Evolutionary conservation across 345 rosid species (phyloP).

Genomic region (Camelina hispida): DNA sequence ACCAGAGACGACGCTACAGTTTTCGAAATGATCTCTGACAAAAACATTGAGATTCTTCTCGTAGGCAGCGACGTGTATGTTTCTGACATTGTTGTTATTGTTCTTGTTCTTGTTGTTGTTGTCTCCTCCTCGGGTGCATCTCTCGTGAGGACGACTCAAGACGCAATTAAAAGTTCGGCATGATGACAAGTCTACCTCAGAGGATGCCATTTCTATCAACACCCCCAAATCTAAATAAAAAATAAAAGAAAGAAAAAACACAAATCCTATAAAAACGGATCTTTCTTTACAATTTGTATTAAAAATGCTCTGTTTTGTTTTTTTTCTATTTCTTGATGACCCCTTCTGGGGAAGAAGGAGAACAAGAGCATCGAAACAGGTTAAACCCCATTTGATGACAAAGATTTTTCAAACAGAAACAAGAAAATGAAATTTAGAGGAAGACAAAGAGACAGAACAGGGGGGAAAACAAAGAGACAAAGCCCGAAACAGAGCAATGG

Average conservation of each 20-base stretch:
- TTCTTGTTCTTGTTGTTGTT: constrained; percentile 30
- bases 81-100: constrained; percentile 45
- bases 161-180: constrained; percentile 66
- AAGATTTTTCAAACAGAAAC: neutral
- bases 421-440: neutral
- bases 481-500: constrained; percentile 35
- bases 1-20: constrained; percentile 39
- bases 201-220: constrained; percentile 66
- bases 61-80: constrained; percentile 47
- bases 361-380: constrained; percentile 1
- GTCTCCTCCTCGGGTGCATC: constrained; percentile 49
- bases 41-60: constrained; percentile 67
- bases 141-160: constrained; percentile 54
- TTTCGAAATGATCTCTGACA: constrained; percentile 64
- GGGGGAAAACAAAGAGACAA: constrained; percentile 33
- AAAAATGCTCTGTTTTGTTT: neutral
- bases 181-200: constrained; percentile 65
- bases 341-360: constrained; percentile 6
- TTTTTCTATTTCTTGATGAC: constrained; percentile 4
- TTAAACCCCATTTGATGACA: constrained; percentile 17
- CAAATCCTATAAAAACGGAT: constrained; percentile 34
- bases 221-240: neutral
- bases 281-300: neutral
- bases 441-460: constrained; percentile 31
- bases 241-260: neutral